Conservation (phyloP, 352 stramenopile species). For the Globisporangium sylvaticum region DNA sequence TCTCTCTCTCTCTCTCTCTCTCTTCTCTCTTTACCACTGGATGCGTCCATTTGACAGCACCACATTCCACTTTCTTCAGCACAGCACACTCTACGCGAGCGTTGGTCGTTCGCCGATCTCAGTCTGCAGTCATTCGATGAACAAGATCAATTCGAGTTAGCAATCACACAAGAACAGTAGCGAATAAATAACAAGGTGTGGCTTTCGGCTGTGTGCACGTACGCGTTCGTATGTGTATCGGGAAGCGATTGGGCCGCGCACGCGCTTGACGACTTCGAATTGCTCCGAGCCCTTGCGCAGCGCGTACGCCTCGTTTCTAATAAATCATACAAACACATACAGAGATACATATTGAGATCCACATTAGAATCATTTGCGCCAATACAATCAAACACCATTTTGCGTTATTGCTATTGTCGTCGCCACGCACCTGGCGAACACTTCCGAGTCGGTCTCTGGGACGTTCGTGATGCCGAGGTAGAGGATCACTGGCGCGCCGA, state of each 20-base stretch:
- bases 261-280: conserved; percentile 40
- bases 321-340: neutral
- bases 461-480: conserved; percentile 76
- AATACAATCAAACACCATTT: neutral
- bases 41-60: neutral
- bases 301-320: conserved; percentile 55
- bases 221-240: conserved; percentile 53
- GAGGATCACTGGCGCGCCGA: conserved; percentile 66
- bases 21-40: neutral
- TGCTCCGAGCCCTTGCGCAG: conserved; percentile 45
- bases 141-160: neutral
- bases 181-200: no score
- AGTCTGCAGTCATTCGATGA: conserved; percentile 20
- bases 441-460: conserved; percentile 80
- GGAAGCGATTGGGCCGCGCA: conserved; percentile 37
- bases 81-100: conserved; percentile 28
- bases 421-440: conserved; percentile 60
- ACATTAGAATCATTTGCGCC: neutral
- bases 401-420: neutral
- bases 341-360: neutral
- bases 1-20: neutral
- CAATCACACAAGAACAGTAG: neutral
- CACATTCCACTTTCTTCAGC: neutral
- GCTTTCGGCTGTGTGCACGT: conserved; percentile 14
- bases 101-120: conserved; percentile 65